Conservation (phyloP, 495 filamentous ascomycete species). For the Neurospora sp. region DNA sequence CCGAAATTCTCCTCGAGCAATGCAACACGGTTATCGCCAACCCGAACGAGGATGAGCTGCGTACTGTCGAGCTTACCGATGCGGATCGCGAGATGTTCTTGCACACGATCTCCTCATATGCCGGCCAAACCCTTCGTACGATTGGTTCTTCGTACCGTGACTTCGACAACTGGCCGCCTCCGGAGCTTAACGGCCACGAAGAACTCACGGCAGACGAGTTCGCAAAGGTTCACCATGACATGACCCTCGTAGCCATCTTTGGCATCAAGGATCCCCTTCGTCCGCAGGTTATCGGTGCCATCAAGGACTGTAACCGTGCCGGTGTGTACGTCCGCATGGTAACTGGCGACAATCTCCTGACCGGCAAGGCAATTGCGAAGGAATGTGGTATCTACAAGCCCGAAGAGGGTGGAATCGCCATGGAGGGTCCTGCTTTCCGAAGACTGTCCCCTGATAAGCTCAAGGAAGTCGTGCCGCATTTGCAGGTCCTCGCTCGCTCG, state of each 20-base stretch:
- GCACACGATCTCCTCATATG: constrained; percentile 64
- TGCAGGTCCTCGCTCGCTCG: constrained; percentile 78
- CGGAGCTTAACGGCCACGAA: constrained; percentile 58
- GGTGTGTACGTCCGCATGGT: constrained; percentile 86
- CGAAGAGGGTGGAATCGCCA: constrained; percentile 60
- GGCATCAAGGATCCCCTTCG: constrained; percentile 89
- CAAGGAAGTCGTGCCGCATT: constrained; percentile 57
- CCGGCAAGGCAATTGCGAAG: constrained; percentile 69
- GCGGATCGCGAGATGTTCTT: constrained; percentile 49
- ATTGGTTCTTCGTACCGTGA: constrained; percentile 84
- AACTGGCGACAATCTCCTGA: constrained; percentile 76
- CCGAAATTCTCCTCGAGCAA: constrained; percentile 68
- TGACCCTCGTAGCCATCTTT: constrained; percentile 71
- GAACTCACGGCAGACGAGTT: constrained; percentile 59
- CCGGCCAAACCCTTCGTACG: constrained; percentile 72
- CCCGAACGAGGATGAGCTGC: constrained; percentile 47
- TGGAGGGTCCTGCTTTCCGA: constrained; percentile 82
- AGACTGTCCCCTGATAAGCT: constrained; percentile 59
- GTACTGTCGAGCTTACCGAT: constrained; percentile 42
- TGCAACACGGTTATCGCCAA: constrained; percentile 60
- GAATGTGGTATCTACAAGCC: constrained; percentile 79
- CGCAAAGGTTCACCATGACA: constrained; percentile 59
- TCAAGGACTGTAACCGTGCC: constrained; percentile 62
- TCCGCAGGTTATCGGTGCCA: constrained; percentile 64
- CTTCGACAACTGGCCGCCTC: constrained; percentile 83